phyloP scores from a whole-genome alignment of 2,329 filamentous ascomycete genomes.

The Scleromitrula shiraiana region DNA sequence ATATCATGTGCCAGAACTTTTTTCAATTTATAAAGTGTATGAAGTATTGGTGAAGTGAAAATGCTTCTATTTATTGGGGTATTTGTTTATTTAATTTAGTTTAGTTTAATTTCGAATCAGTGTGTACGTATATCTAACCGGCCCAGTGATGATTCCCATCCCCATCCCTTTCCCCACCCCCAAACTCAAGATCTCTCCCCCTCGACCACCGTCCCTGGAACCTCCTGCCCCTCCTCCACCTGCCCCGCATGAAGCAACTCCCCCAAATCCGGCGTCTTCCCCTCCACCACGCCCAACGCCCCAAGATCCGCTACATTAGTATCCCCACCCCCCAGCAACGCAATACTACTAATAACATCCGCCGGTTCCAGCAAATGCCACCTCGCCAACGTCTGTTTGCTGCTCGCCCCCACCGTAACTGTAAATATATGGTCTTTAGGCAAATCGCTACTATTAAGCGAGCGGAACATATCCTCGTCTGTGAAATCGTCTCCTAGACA shows the following conservation, averaged over 20 bases:
- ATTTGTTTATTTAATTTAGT: too few relatives aligned
- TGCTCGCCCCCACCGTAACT: conserved; percentile 84
- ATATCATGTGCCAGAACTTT: too few relatives aligned
- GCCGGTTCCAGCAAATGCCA: conserved; percentile 85
- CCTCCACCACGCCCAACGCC: conserved; percentile 24
- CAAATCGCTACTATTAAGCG: conserved; percentile 55
- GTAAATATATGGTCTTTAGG: conserved; percentile 69
- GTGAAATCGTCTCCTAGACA: conserved; percentile 95
- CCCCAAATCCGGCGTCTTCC: conserved; percentile 17
- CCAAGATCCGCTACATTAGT: conserved; percentile 22
- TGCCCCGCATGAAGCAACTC: background rate
- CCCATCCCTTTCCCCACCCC: background rate
- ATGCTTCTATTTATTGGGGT: too few relatives aligned
- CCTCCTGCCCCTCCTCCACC: background rate
- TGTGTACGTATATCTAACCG: too few relatives aligned
- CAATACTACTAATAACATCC: conserved; percentile 69
- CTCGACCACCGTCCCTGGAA: background rate
- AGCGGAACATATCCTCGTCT: conserved; percentile 94
- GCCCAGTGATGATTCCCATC: too few relatives aligned
- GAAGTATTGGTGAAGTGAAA: too few relatives aligned
- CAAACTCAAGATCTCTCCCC: background rate
- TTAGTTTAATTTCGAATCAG: too few relatives aligned
- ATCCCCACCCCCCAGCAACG: conserved; percentile 38
- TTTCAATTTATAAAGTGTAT: too few relatives aligned
- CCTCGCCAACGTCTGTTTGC: conserved; percentile 81